phyloP scores from a whole-genome alignment of 164 flowering plant species.

The Umbilicus rupestris region DNA sequence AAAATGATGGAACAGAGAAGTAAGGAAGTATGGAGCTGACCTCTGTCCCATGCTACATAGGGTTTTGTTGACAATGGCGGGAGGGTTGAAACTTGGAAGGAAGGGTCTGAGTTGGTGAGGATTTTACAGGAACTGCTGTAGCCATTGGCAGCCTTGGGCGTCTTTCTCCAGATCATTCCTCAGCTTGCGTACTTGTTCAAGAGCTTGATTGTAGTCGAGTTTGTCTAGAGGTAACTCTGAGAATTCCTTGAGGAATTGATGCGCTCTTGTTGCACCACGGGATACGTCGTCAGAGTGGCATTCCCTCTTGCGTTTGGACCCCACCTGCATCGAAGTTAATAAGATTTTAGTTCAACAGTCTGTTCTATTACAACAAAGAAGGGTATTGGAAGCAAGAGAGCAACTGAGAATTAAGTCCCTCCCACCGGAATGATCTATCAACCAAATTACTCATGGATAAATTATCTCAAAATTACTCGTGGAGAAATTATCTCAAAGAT shows the following conservation, averaged over 20 bases:
- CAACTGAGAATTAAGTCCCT: too few relatives aligned
- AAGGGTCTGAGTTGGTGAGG: slow-evolving; percentile 18
- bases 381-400: too few relatives aligned
- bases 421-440: too few relatives aligned
- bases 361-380: too few relatives aligned
- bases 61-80: not conserved
- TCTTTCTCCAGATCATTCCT: slow-evolving; percentile 62
- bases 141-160: slow-evolving; percentile 56
- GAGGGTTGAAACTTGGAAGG: not conserved
- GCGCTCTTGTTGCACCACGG: slow-evolving; percentile 69
- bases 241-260: slow-evolving; percentile 61
- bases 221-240: slow-evolving; percentile 66
- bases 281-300: slow-evolving; percentile 37
- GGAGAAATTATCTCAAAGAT: too few relatives aligned
- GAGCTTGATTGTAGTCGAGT: slow-evolving; percentile 57
- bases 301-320: slow-evolving; percentile 58
- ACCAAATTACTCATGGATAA: too few relatives aligned
- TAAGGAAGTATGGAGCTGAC: not conserved
- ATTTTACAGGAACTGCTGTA: slow-evolving; percentile 59
- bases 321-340: slow-evolving; percentile 28
- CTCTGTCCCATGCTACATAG: not conserved
- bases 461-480: too few relatives aligned
- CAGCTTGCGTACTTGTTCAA: slow-evolving; percentile 45
- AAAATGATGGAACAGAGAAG: not conserved
- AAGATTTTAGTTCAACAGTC: too few relatives aligned